These are phyloP conservation scores for Umbelopsis sp. DNA, from an alignment of 192 early-diverging fungal species.

Conservation along the genomic window DNA sequence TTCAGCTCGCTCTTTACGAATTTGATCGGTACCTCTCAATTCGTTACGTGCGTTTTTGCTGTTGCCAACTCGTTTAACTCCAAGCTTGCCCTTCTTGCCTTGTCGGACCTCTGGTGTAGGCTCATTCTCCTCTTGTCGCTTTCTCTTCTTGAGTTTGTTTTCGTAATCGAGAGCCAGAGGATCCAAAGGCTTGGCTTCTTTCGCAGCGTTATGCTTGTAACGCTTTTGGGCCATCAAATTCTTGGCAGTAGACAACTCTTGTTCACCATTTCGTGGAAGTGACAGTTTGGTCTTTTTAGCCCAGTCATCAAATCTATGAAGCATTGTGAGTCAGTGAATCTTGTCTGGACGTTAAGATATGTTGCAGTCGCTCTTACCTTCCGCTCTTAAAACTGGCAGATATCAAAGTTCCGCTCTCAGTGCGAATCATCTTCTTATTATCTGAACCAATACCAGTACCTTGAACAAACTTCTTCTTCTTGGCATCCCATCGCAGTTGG, in stretches of 20 bases:
- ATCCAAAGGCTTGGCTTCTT: conserved; percentile 73
- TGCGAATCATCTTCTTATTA: conserved; percentile 94
- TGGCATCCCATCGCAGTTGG: conserved; percentile 86
- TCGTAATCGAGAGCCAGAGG: conserved; percentile 66
- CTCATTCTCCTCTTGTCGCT: conserved; percentile 51
- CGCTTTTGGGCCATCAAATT: conserved; percentile 51
- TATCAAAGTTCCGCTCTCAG: conserved; percentile 88
- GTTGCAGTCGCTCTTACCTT: conserved; percentile 43
- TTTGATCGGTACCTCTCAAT: conserved; percentile 78
- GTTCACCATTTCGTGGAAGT: conserved; percentile 86
- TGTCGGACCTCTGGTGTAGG: conserved; percentile 30
- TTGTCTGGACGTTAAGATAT: not conserved
- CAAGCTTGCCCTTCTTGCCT: conserved; percentile 39
- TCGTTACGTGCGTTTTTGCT: conserved; percentile 61
- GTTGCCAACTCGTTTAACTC: conserved; percentile 44
- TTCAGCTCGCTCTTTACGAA: conserved; percentile 73
- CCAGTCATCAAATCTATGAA: conserved; percentile 82
- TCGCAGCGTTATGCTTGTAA: conserved; percentile 81
- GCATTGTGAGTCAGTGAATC: conserved; percentile 13
- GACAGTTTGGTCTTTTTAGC: conserved; percentile 82
- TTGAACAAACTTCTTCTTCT: conserved; percentile 89
- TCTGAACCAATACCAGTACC: conserved; percentile 86
- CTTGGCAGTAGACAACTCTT: conserved; percentile 65
- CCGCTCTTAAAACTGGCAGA: conserved; percentile 87
- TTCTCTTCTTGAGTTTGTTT: conserved; percentile 62